Evolutionary conservation across 371 early-diverging fungal genomes (phyloP), one percentile per base, ranked within the genome.

Genomic region (Mortierella sp.): DNA sequence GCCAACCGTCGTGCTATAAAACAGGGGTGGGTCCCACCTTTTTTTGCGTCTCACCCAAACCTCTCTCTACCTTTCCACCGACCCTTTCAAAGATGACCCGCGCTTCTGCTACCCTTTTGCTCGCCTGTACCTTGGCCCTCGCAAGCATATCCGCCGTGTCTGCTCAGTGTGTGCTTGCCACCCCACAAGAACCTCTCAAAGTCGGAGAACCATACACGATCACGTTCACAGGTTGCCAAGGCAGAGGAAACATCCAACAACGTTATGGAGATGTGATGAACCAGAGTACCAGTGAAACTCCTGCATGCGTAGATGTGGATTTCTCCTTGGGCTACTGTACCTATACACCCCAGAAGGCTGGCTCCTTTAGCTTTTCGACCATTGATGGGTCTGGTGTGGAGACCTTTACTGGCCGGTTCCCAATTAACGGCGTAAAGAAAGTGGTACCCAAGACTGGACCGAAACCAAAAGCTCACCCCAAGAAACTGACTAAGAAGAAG

Each of bases 101-200:
- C 31, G 27, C 39, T 26, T 28, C 56, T 12, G 45, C 64, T 47
- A 30, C 58, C 4, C 7, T 57, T 23, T n/a, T 64, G 31, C 19
- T 64, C 27, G 41, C 31, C 42, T 27, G 34, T 38, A 58, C 56
- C 21, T 9, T 57, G 0, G 55, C 58, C 26, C 3, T 51, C 23
- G 26, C 14, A 14, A 39, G 39, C 10, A 7, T 41, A 45, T 8
- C 7, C 5, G 18, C 61, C 38, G 38, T 26, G 0, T 47, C 56
- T 6, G 54, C 46, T n/a, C 54, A 62, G 18, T 63, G 63, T 46
- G 63, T 63, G 28, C 38, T 60, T 23, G 38, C 30, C 24, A 52
- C 61, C 19, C 45, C 56, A n/a, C 56, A 56, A 45, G 18, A 42
- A 24, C 23, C 26, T 2, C 61, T 52, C 27, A 23, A 60, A n/a